phyloP scores from a whole-genome alignment of 163 green algal species.

The Scenedesmus sp. region DNA sequence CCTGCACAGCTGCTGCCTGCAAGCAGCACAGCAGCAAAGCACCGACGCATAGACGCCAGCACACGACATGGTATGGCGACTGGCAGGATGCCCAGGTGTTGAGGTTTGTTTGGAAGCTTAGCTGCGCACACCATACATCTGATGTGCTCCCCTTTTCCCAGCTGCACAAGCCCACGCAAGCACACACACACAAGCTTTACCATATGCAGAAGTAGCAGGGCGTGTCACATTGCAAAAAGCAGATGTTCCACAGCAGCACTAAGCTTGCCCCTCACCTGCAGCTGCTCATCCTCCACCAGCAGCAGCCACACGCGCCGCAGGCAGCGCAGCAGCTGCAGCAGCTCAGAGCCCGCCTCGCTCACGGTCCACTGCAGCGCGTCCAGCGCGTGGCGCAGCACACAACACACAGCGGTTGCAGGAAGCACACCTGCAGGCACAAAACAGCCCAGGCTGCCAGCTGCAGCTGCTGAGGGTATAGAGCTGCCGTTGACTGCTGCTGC shows the following conservation, averaged over 20 bases:
- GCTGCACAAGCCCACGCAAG: no score
- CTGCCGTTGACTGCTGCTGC: not conserved
- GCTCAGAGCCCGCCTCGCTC: not conserved
- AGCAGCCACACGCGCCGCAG: constrained; percentile 11
- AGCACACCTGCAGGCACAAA: constrained; percentile 4
- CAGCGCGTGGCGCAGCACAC: constrained; percentile 14
- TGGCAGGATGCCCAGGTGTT: not conserved
- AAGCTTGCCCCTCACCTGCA: constrained; percentile 31
- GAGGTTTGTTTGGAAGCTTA: not conserved
- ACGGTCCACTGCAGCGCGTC: constrained; percentile 31
- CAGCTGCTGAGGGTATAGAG: not conserved
- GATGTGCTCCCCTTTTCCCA: no score
- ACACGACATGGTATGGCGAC: not conserved
- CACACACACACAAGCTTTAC: no score
- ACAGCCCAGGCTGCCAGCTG: not conserved
- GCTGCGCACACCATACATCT: no score
- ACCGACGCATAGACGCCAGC: not conserved
- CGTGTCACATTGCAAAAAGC: no score
- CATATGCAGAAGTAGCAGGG: no score
- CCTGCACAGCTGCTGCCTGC: not conserved
- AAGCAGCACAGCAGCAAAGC: not conserved
- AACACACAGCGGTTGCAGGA: constrained; percentile 3
- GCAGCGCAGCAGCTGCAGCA: constrained; percentile 36
- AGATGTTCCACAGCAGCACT: no score
- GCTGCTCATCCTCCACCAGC: not conserved